Evolutionary conservation across 345 rosid species (phyloP), one percentile per base, ranked within the genome.

Genomic region (Bruguiera sexangula): DNA sequence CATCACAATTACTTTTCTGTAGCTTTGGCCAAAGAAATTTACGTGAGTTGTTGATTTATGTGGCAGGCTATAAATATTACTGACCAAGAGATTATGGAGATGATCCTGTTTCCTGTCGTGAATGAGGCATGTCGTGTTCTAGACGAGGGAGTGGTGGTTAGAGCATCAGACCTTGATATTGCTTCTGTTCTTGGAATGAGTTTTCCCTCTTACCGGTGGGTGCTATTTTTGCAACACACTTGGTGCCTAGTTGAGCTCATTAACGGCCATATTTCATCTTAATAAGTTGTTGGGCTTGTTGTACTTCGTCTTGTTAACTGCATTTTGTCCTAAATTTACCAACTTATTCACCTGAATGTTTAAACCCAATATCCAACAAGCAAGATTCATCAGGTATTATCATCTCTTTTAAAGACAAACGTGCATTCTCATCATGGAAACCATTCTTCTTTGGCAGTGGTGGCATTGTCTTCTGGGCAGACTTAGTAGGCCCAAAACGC

Each of bases 111-210:
- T 78, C 97, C 99, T 24, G 86, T 90, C 71, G 96, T 90, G 60
- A 95, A 90, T 27, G 97, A 95, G 83, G 89, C 96, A 9, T 92
- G 97, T 59, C 92, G 97, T 62, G 88, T 92, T 70, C 80, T 92
- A 52, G 94, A 87, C n/a, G 96, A 95, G 81, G 92, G 85, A 60
- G 70, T 95, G 15, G 96, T 95, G 39, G 81, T 92, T 78, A 85
- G 89, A 75, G 92, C 96, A 2, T 82, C 97, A 30, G 97, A 95
- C 83, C 88, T 92, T 54, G 99, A 95, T 80, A 83, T 85, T 62
- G 89, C 96, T 27, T 88, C 97, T 75, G 91, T 95, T 26, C 94
- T 92, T 55, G 99, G 99, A 78, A 92, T 95, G 97, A 90, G 97
- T 73, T 95, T 95, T 81, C 99, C 99, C 64, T 84, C 92, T 79